Conservation (phyloP, 352 stramenopile genomes). For the Pythium aquatile region DNA sequence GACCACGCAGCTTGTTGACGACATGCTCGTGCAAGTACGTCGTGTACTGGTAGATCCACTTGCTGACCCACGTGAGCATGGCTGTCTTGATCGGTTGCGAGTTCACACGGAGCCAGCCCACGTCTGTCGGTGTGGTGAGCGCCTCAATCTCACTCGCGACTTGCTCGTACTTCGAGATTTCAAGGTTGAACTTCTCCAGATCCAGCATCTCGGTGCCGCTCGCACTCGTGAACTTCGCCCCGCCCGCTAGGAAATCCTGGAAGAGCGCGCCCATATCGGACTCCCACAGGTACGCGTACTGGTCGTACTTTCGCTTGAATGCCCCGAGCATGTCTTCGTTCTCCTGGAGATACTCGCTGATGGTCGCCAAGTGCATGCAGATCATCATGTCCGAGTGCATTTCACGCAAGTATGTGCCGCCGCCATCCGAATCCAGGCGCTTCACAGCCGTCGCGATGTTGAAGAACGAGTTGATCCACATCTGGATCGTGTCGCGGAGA, state of each 20-base stretch:
- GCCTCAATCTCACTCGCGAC: constrained; percentile 90
- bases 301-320: constrained; percentile 95
- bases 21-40: constrained; percentile 93
- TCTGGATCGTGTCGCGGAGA: constrained; percentile 93
- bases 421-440: constrained; percentile 90
- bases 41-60: constrained; percentile 97
- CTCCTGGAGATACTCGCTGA: constrained; percentile 91
- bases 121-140: constrained; percentile 88
- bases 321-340: constrained; percentile 92
- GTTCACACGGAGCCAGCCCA: constrained; percentile 98
- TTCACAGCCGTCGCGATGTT: constrained; percentile 96
- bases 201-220: constrained; percentile 90
- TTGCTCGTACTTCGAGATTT: constrained; percentile 96
- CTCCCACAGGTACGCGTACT: constrained; percentile 96
- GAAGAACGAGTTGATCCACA: constrained; percentile 96
- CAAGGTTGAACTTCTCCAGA: constrained; percentile 93
- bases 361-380: constrained; percentile 91
- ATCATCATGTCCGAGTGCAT: constrained; percentile 96
- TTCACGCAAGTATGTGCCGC: constrained; percentile 97
- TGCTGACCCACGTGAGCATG: constrained; percentile 94
- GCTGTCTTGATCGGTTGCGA: constrained; percentile 96
- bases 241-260: constrained; percentile 83
- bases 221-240: constrained; percentile 51
- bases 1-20: constrained; percentile 78
- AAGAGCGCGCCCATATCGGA: constrained; percentile 93